Base-by-base conservation (phyloP, 2,329 filamentous ascomycete species). In the Elsinoe perseae region DNA sequence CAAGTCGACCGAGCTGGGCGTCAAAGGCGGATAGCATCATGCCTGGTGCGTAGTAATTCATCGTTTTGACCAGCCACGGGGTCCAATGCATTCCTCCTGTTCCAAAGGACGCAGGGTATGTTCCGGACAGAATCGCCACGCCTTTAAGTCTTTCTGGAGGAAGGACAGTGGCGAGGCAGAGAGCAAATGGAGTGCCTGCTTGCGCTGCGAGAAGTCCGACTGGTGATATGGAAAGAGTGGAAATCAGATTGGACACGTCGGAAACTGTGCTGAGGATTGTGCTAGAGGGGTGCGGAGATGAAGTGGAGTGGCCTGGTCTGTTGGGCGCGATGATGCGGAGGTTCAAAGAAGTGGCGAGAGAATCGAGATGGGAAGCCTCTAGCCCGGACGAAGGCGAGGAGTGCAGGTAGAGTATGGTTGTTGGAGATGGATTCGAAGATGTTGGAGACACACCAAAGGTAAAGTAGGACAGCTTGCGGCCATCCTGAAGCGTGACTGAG, bases 191-290 rank as follows among this genome's bases (percentile, higher is more conserved):
- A 1, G 48, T 30, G 48, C 48, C 48, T 9, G 25, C 30, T 18
- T 28, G 28, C 6, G 48, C 28, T 34, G 48, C 48, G 16, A 52
- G 20, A 20, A 52, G 7, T 2, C 30, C 30, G 27, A 52, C 8
- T 2, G 48, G 20, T 5, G 48, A 9, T 12, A 52, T 10, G 10
- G n/a, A 1, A 9, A 52, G 32, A 9, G 30, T 3, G 2, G 48
- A 52, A 20, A 52, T 28, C 20, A 52, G 28, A 20, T 52, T 52
- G 16, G 48, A n/a, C 16, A 52, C 30, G 48, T 52, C 48, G 16
- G 48, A 52, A 5, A 32, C 38, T 18, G 28, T 32, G 30, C 16
- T 52, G 28, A 38, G 28, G 27, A 52, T 34, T 20, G 48, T 52
- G 48, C 9, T 34, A 16, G 25, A 34, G 12, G 48, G 18, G 18